Base-by-base conservation (phyloP, 2,329 filamentous ascomycete genomes). In the Aureobasidium sp. region DNA sequence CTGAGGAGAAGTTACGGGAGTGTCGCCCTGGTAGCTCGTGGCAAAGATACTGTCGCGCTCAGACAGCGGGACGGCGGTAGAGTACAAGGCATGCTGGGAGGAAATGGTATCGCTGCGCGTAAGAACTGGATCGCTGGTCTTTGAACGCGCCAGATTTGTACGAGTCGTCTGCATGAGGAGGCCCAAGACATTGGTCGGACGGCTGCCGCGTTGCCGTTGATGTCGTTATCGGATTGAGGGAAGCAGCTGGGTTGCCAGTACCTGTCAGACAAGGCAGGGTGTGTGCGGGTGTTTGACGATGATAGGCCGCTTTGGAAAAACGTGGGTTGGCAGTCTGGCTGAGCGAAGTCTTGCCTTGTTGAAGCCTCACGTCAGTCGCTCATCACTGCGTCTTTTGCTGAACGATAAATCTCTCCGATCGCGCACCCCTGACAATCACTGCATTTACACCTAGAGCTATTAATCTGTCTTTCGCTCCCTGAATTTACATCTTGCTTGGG, bases 21-120 rank as follows among this genome's bases (percentile, higher is more conserved):
- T 61, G 49, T 59, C 57, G 44, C 44, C 45, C 16, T 59, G 44
- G 36, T 85, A 86, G 66, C 83, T 82, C 37, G 83, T 85, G 58
- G 83, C 82, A 68, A 85, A 85, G 70, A 86, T 85, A 72, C 80
- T 83, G 71, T 86, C 83, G 67, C 83, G 75, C 71, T 86, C 83
- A 30, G 82, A 83, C 65, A 85, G 75, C 72, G 82, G 82, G 51
- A 82, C 81, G 34, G 68, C 70, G 64, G 76, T 73, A n/a, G 50
- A 42, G n/a, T 54, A 32, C 25, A 42, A 54, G 49, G 65, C 70
- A 73, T 73, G 62, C 44, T 69, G 68, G 21, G 29, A n/a, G n/a
- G 49, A 36, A 25, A 32, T 25, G 25, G 50, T 41, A 5, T 27
- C 50, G 45, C 5, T 25, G 57, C 57, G 57, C 57, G 57, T 29